Base-by-base conservation (phyloP, 768 basidiomycete genomes). In the Obba rivulosa region DNA sequence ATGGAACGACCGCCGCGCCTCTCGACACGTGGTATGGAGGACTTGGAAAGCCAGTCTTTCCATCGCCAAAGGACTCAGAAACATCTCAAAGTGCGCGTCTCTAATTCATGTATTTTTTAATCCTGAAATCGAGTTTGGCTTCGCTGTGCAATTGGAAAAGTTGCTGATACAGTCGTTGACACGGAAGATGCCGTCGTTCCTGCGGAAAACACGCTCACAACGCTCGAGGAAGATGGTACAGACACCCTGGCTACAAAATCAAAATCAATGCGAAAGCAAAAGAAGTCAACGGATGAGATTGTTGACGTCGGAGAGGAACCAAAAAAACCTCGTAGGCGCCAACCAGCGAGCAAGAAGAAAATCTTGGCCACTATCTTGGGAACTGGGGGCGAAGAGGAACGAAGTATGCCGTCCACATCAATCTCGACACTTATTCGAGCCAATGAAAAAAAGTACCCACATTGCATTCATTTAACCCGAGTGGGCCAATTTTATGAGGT, bases 401-500 rank as follows among this genome's bases (percentile, higher is more conserved):
- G 28, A 31, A 31, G 5, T 5, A 13, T 31, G 7, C 5, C 28
- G 13, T 7, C 28, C 7, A 31, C 28, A 31, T 7, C 28, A 13
- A 7, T 31, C 7, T 13, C 28, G 5, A 13, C 28, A 13, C 28
- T 31, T 13, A 84, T 97, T 25, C 72, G 79, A 53, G 66, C 76
- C 21, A 92, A 96, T 59, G 72, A 87, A 17, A 68, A 72, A 35
- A 78, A 70, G 41, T 96, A 92, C 60, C 87, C 94, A 18, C 87
- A 93, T 57, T 94, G 92, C 61, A 75, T 96, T 23, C 72, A 97
- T 21, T 75, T 98, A 16, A 97, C 93, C 8, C 80, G 91, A 45
- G 92, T 97, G 10, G 94, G 94, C 13, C 85, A 92, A 58, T 97
- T 97, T 65, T 97, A 95, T 61, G 94, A 97, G 78, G 94, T 91